These are phyloP conservation scores for Xylaria longipes DNA, from an alignment of 495 filamentous ascomycete species.

Conservation along the genomic window DNA sequence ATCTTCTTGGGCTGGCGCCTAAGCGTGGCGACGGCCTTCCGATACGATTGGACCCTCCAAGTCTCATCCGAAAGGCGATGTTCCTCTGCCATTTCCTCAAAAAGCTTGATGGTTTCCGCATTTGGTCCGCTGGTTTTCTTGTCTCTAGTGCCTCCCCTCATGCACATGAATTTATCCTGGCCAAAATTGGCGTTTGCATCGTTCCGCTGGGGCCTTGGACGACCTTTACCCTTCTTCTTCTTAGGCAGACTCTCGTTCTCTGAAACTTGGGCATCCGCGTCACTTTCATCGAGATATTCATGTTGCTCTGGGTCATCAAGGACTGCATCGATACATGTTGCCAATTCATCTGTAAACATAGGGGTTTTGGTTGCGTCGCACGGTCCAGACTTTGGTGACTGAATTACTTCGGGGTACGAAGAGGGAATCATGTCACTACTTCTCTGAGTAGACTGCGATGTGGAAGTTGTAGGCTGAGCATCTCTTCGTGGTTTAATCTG, in stretches of 20 bases:
- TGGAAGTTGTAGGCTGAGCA: background rate
- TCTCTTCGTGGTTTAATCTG: slow-evolving; percentile 36
- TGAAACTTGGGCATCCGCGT: slow-evolving; percentile 23
- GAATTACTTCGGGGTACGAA: slow-evolving; percentile 21
- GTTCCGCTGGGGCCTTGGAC: background rate
- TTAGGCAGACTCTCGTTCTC: slow-evolving; percentile 32
- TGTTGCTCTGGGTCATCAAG: slow-evolving; percentile 24
- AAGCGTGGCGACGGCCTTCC: slow-evolving; percentile 77
- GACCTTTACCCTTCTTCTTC: slow-evolving; percentile 34
- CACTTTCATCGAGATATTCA: slow-evolving; percentile 21
- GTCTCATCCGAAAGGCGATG: slow-evolving; percentile 76
- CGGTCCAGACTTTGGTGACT: background rate
- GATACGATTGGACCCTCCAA: slow-evolving; percentile 83
- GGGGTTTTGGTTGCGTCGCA: background rate
- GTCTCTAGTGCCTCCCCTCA: slow-evolving; percentile 48
- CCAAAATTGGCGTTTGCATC: background rate
- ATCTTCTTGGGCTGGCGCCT: slow-evolving; percentile 71
- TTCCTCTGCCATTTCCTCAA: slow-evolving; percentile 83
- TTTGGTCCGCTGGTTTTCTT: slow-evolving; percentile 62
- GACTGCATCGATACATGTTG: slow-evolving; percentile 16
- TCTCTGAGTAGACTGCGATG: slow-evolving; percentile 25
- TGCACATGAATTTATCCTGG: slow-evolving; percentile 53
- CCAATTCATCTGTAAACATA: slow-evolving; percentile 5
- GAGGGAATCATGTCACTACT: slow-evolving; percentile 17
- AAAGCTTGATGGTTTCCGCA: slow-evolving; percentile 72